Conservation (phyloP, 1,139 yeast species). For the Hyphopichia wangnamkhiaoensis region DNA sequence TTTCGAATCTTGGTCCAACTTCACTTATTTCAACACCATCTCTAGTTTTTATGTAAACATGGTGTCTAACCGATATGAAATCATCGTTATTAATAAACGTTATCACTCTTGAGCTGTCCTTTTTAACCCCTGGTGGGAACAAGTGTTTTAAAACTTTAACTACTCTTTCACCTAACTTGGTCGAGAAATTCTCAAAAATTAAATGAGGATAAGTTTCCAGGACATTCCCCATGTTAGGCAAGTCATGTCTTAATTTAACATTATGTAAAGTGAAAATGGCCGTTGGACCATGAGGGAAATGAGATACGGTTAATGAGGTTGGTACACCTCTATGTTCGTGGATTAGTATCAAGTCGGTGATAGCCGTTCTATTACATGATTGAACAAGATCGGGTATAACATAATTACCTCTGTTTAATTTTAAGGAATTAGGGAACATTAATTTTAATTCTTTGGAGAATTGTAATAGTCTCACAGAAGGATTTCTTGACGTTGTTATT, state of each 20-base stretch:
- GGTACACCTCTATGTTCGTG: constrained; percentile 99
- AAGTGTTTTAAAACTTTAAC: constrained; percentile 79
- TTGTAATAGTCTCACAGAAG: constrained; percentile 80
- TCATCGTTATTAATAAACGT: constrained; percentile 91
- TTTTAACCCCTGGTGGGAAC: constrained; percentile 96
- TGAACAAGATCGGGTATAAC: constrained; percentile 82
- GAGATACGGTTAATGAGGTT: constrained; percentile 86
- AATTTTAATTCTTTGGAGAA: constrained; percentile 91
- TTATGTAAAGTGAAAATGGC: constrained; percentile 93
- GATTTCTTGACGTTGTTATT: constrained; percentile 92
- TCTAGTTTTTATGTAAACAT: constrained; percentile 84
- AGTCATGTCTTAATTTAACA: constrained; percentile 91
- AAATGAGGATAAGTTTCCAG: constrained; percentile 93
- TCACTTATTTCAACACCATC: constrained; percentile 93
- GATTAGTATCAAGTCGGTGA: constrained; percentile 79
- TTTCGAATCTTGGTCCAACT: constrained; percentile 97
- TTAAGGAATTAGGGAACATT: constrained; percentile 84
- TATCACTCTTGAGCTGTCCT: constrained; percentile 83
- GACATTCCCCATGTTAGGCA: constrained; percentile 81
- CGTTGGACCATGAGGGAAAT: constrained; percentile 98
- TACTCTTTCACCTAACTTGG: constrained; percentile 81
- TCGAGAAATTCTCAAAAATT: constrained; percentile 87
- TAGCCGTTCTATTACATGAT: constrained; percentile 68
- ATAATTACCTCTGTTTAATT: constrained; percentile 91
- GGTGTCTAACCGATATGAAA: constrained; percentile 91